Percentiles rank a stretch among this genome's conserved stretches.
Conservation (phyloP, 2,329 filamentous ascomycete species). For the Ophiostoma montium region DNA sequence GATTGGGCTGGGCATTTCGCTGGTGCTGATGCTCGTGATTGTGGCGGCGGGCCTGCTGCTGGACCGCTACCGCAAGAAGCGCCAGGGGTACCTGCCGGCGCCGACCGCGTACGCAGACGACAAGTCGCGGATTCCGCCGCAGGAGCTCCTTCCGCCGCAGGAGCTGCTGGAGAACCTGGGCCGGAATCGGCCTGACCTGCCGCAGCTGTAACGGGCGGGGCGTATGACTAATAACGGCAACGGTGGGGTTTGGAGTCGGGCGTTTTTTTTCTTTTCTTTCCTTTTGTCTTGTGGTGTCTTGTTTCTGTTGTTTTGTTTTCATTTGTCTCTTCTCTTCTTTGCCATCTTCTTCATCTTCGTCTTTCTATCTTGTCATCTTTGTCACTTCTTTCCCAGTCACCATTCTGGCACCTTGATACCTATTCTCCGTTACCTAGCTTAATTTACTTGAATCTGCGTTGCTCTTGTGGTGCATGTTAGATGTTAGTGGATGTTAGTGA, state of each 20-base stretch:
- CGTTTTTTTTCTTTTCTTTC: background rate
- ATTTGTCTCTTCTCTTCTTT: background rate
- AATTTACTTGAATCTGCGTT: too few species aligned
- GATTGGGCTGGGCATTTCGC: constrained; percentile 64
- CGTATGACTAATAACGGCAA: background rate
- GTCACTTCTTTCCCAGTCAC: background rate
- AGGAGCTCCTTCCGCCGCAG: constrained; percentile 47
- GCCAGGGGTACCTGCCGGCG: constrained; percentile 68
- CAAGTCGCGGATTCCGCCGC: constrained; percentile 45
- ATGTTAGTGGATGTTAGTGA: too few species aligned
- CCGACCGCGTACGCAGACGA: constrained; percentile 48
- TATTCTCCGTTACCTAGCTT: background rate
- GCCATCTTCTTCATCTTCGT: background rate
- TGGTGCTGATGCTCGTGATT: constrained; percentile 63
- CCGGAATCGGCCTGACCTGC: constrained; percentile 32
- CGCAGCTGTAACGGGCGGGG: constrained; percentile 29
- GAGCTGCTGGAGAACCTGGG: constrained; percentile 43
- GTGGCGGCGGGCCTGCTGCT: constrained; percentile 61
- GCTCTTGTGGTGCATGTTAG: too few species aligned
- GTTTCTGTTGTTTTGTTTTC: background rate
- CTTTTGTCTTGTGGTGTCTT: background rate
- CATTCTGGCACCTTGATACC: background rate
- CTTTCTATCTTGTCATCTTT: background rate
- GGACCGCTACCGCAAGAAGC: constrained; percentile 61
- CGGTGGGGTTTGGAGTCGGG: background rate